Percentiles rank a stretch among this genome's conserved stretches.
phyloP scores from a whole-genome alignment of 352 stramenopile genomes.

The Phytophthora vignae region DNA sequence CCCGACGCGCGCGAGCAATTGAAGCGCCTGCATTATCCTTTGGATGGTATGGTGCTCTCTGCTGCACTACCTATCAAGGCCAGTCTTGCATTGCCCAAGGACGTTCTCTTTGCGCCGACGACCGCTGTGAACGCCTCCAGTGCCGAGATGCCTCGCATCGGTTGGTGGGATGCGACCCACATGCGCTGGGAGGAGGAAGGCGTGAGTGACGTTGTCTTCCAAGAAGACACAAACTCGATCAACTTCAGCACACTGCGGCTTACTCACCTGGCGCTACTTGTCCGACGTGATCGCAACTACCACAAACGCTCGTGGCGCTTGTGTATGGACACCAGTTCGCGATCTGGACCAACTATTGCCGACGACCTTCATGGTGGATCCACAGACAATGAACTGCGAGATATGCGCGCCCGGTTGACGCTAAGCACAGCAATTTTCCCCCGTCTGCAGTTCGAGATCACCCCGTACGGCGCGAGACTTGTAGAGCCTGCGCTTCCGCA shows the following conservation, averaged over 20 bases:
- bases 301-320: conserved; percentile 72
- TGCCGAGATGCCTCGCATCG: conserved; percentile 52
- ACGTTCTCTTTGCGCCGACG: conserved; percentile 57
- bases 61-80: conserved; percentile 74
- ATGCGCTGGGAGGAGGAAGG: conserved; percentile 80
- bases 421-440: conserved; percentile 67
- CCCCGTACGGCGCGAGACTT: conserved; percentile 62
- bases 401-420: conserved; percentile 51
- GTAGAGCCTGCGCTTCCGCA: conserved; percentile 58
- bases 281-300: conserved; percentile 75
- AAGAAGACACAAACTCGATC: conserved; percentile 64
- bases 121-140: neutral
- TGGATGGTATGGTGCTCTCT: conserved; percentile 79
- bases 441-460: conserved; percentile 75
- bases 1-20: conserved; percentile 61
- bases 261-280: conserved; percentile 73
- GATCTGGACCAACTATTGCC: conserved; percentile 5
- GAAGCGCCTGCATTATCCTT: conserved; percentile 73
- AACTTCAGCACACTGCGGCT: conserved; percentile 83
- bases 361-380: conserved; percentile 13
- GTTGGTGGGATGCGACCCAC: conserved; percentile 67
- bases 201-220: conserved; percentile 68
- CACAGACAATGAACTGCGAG: conserved; percentile 11
- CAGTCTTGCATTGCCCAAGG: conserved; percentile 52
- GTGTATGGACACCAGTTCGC: conserved; percentile 58